Evolutionary conservation across 2,329 filamentous ascomycete genomes (phyloP).

Genomic region (Venturia aucupariae): DNA sequence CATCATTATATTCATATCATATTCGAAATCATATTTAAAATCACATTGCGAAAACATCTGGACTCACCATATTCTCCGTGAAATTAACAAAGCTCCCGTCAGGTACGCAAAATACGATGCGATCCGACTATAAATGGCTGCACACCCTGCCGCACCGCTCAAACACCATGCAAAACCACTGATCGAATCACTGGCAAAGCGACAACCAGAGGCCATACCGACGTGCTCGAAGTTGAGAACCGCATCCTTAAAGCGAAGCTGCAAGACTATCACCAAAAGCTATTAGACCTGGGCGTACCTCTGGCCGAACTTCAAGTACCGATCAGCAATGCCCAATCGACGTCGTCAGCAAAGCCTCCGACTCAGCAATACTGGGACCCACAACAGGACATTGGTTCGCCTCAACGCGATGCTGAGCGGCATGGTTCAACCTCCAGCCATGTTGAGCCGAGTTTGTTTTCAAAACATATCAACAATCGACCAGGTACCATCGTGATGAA

Average conservation of each 20-base stretch:
- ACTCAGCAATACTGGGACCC: conserved; percentile 7
- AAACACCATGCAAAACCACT: conserved; percentile 72
- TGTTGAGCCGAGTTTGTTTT: background rate
- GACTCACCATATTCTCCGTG: background rate
- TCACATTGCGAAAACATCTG: background rate
- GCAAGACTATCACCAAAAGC: conserved; percentile 33
- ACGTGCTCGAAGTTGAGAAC: conserved; percentile 66
- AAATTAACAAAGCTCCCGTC: conserved; percentile 13
- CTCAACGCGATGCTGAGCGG: conserved; percentile 2
- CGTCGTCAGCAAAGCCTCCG: background rate
- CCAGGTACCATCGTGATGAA: background rate
- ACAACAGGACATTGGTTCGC: background rate
- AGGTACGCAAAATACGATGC: conserved; percentile 82
- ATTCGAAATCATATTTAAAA: no score
- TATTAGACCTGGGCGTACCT: conserved; percentile 15
- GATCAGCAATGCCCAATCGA: background rate
- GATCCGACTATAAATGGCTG: conserved; percentile 73
- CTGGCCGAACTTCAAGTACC: background rate
- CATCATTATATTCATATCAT: no score
- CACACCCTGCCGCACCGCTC: conserved; percentile 68
- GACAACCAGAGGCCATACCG: conserved; percentile 66
- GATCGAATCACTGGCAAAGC: conserved; percentile 79
- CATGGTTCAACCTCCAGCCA: background rate
- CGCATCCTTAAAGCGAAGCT: conserved; percentile 58
- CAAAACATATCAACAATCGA: background rate